phyloP scores from a whole-genome alignment of 2,329 filamentous ascomycete genomes.

The Amauroascus niger region DNA sequence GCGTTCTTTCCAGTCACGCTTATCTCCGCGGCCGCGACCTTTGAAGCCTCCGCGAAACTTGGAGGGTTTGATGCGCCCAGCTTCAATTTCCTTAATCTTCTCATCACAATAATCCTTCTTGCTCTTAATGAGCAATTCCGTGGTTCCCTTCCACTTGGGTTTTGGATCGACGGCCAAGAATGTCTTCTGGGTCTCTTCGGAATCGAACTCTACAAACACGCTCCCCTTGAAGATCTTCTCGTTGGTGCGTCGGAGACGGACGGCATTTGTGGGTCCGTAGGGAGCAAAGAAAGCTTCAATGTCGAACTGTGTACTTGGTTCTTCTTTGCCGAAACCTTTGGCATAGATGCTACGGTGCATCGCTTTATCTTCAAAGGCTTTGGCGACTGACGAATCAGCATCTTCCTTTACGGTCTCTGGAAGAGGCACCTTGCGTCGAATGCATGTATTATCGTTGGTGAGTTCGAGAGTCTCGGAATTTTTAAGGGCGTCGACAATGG shows the following conservation, averaged over 20 bases:
- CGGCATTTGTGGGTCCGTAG: slow-evolving; percentile 66
- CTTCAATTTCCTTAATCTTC: slow-evolving; percentile 61
- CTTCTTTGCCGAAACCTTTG: slow-evolving; percentile 86
- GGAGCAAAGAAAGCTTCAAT: slow-evolving; percentile 84
- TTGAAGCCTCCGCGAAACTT: slow-evolving; percentile 39
- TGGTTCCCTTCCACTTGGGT: slow-evolving; percentile 70
- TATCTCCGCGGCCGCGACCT: slow-evolving; percentile 29
- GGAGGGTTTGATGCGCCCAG: slow-evolving; percentile 58
- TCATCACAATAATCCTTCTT: slow-evolving; percentile 81
- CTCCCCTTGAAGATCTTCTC: slow-evolving; percentile 82
- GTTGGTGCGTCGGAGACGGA: slow-evolving; percentile 73
- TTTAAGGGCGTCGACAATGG: slow-evolving; percentile 73
- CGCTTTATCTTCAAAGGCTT: slow-evolving; percentile 53
- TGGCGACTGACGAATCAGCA: slow-evolving; percentile 45
- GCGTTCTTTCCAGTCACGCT: slow-evolving; percentile 38
- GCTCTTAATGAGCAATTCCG: slow-evolving; percentile 66
- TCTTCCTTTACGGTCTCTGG: slow-evolving; percentile 45
- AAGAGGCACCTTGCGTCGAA: slow-evolving; percentile 67
- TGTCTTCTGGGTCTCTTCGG: slow-evolving; percentile 64
- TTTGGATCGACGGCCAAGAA: slow-evolving; percentile 73
- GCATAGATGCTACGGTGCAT: slow-evolving; percentile 74
- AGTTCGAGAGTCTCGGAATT: slow-evolving; percentile 65
- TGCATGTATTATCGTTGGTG: slow-evolving; percentile 58
- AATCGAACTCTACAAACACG: slow-evolving; percentile 85
- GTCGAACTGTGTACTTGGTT: slow-evolving; percentile 78